phyloP scores from a whole-genome alignment of 2,329 filamentous ascomycete genomes.

The Endothia cerciana region DNA sequence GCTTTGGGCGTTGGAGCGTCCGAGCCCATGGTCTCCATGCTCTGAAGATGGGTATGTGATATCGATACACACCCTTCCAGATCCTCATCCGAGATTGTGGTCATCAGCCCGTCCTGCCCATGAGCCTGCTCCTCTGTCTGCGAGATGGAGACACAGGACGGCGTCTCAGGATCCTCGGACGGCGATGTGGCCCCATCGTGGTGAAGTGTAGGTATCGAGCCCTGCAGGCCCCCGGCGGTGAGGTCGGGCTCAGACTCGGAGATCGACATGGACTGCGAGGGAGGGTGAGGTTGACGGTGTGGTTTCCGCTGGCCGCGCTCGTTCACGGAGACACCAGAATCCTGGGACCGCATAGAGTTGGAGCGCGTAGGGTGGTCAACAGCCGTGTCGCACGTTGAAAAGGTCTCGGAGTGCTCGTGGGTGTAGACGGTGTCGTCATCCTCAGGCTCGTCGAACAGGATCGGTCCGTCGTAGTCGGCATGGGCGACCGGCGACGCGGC shows the following conservation, averaged over 20 bases:
- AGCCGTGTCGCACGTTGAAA: slow-evolving; percentile 35
- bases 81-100: slow-evolving; percentile 36
- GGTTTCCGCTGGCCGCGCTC: slow-evolving; percentile 42
- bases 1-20: slow-evolving; percentile 51
- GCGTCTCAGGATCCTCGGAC: slow-evolving; percentile 49
- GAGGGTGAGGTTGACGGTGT: slow-evolving; percentile 41
- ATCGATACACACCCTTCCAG: slow-evolving; percentile 42
- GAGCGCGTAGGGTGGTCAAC: slow-evolving; percentile 50
- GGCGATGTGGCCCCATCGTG: slow-evolving; percentile 50
- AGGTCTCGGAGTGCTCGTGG: slow-evolving; percentile 46
- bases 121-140: slow-evolving; percentile 42
- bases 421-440: slow-evolving; percentile 39
- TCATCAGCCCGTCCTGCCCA: slow-evolving; percentile 34
- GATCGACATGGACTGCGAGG: slow-evolving; percentile 55
- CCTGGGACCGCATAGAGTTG: slow-evolving; percentile 53
- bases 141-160: slow-evolving; percentile 49
- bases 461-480: slow-evolving; percentile 36
- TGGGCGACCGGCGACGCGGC: slow-evolving; percentile 29
- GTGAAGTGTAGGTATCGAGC: slow-evolving; percentile 33
- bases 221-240: slow-evolving; percentile 41
- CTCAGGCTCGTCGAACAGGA: slow-evolving; percentile 50
- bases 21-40: slow-evolving; percentile 42
- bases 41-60: slow-evolving; percentile 45
- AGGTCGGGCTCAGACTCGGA: slow-evolving; percentile 54
- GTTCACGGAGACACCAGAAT: slow-evolving; percentile 43